Conservation (phyloP, 768 basidiomycete genomes). For the Russula ochroleuca region DNA sequence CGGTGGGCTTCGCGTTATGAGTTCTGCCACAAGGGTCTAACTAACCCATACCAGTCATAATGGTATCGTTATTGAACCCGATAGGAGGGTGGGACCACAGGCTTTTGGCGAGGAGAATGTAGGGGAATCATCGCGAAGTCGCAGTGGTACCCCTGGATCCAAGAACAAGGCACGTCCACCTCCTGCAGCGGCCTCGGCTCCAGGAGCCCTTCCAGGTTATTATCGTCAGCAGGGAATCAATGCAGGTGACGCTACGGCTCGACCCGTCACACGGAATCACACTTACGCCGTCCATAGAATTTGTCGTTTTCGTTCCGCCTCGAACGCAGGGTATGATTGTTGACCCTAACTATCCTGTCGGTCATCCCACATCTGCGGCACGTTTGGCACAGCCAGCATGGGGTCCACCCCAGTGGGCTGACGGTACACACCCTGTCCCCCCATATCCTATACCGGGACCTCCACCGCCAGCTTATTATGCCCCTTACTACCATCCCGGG, state of each 20-base stretch:
- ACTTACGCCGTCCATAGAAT: slow-evolving; percentile 14
- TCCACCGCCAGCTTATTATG: slow-evolving; percentile 20
- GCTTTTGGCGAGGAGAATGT: slow-evolving; percentile 30
- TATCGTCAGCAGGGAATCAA: slow-evolving; percentile 62
- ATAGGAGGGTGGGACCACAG: slow-evolving; percentile 30
- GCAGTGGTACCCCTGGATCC: slow-evolving; percentile 48
- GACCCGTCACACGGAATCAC: background rate
- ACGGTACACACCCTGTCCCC: slow-evolving; percentile 31
- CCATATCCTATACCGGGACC: slow-evolving; percentile 24
- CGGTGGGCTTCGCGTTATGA: slow-evolving; percentile 43
- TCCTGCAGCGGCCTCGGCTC: slow-evolving; percentile 37
- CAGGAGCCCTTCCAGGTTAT: slow-evolving; percentile 48
- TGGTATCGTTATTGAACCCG: slow-evolving; percentile 58
- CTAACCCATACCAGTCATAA: slow-evolving; percentile 47
- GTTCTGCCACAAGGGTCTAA: slow-evolving; percentile 13
- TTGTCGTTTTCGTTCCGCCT: slow-evolving; percentile 27
- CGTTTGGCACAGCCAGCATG: slow-evolving; percentile 38
- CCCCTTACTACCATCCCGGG: slow-evolving; percentile 26
- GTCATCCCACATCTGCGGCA: slow-evolving; percentile 52
- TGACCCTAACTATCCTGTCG: slow-evolving; percentile 43
- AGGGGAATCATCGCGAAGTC: slow-evolving; percentile 44
- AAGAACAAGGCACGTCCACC: slow-evolving; percentile 34
- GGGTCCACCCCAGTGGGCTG: slow-evolving; percentile 39
- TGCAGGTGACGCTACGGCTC: slow-evolving; percentile 36
- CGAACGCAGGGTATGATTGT: slow-evolving; percentile 40